phyloP scores from a whole-genome alignment of 2,329 filamentous ascomycete genomes.

The Pestalotiopsis sp. region DNA sequence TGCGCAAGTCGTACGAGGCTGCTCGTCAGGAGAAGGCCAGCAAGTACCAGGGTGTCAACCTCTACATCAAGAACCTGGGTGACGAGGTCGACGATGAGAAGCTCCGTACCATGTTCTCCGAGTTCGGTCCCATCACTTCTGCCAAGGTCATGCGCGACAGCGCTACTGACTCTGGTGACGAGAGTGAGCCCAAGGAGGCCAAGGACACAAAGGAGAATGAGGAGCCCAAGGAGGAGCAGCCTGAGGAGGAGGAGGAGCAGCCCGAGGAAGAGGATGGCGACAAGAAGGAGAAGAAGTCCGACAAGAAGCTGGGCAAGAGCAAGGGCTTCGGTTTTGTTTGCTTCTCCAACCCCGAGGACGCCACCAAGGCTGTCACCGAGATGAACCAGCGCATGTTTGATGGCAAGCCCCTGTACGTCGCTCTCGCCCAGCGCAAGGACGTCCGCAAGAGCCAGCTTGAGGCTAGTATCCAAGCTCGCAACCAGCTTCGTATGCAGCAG shows the following conservation, averaged over 20 bases:
- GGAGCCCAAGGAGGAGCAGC: conserved; percentile 47
- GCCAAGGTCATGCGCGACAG: conserved; percentile 99
- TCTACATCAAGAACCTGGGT: conserved; percentile 99
- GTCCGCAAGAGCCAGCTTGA: conserved; percentile 99
- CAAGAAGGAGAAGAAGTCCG: conserved; percentile 61
- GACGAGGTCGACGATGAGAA: conserved; percentile 98
- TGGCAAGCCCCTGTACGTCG: conserved; percentile 95
- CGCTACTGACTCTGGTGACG: conserved; percentile 53
- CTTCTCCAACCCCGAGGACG: conserved; percentile 99
- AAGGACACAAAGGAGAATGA: conserved; percentile 50
- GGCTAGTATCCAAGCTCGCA: conserved; percentile 98
- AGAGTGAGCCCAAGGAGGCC: conserved; percentile 40
- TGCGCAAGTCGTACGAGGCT: conserved; percentile 98
- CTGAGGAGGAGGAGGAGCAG: conserved; percentile 51
- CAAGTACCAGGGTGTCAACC: conserved; percentile 99
- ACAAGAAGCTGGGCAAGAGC: conserved; percentile 87
- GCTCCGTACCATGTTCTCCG: conserved; percentile 87
- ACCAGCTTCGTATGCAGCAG: conserved; percentile 98
- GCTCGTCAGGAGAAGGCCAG: conserved; percentile 96
- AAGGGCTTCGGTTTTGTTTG: conserved; percentile 99
- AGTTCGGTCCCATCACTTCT: conserved; percentile 94
- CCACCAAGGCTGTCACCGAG: conserved; percentile 97
- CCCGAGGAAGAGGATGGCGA: conserved; percentile 50
- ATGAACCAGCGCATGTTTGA: conserved; percentile 99
- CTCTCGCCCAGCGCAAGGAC: conserved; percentile 98